phyloP scores from a whole-genome alignment of 345 rosid genomes.

The Corchorus capsularis region DNA sequence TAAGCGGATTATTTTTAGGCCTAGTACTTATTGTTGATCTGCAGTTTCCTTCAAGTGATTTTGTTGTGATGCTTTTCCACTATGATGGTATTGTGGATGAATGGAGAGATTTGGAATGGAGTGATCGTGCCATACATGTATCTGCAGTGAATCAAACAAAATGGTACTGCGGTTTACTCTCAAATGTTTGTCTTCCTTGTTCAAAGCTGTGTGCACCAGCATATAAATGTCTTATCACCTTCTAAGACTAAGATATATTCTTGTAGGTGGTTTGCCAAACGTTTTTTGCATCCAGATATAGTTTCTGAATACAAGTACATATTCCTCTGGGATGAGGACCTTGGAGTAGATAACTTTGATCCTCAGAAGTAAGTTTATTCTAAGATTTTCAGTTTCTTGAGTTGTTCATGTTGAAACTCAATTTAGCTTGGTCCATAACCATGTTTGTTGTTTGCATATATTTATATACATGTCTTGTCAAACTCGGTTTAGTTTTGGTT shows the following conservation, averaged over 20 bases:
- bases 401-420: neutral
- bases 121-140: constrained; percentile 61
- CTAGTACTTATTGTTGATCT: constrained; percentile 8
- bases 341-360: constrained; percentile 78
- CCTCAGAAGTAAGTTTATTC: constrained; percentile 51
- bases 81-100: constrained; percentile 79
- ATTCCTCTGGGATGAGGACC: constrained; percentile 97
- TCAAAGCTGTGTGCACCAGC: neutral
- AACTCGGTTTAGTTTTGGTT: neutral
- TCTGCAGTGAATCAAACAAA: constrained; percentile 84
- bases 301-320: constrained; percentile 72
- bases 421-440: neutral
- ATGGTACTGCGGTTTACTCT: constrained; percentile 45
- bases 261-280: constrained; percentile 94
- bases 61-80: constrained; percentile 85
- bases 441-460: neutral
- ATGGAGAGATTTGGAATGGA: constrained; percentile 77
- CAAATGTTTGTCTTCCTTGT: neutral
- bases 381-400: neutral
- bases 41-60: constrained; percentile 70
- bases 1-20: neutral
- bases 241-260: neutral
- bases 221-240: neutral
- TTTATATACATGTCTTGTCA: neutral
- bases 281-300: constrained; percentile 92